phyloP scores from a whole-genome alignment of 2,329 filamentous ascomycete species.

The Fusarium clavum region DNA sequence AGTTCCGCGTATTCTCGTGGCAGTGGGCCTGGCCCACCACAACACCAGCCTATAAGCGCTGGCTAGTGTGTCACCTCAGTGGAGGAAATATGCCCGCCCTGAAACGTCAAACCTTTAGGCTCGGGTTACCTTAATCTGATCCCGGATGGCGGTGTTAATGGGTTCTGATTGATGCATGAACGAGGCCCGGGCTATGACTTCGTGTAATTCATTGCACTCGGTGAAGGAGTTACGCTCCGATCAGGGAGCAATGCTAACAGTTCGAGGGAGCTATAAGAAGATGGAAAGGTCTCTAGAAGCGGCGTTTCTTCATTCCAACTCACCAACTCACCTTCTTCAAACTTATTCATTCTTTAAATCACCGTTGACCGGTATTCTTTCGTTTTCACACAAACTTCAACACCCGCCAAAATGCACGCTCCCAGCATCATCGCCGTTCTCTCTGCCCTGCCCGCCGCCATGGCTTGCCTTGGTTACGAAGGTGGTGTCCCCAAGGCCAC shows the following conservation, averaged over 20 bases:
- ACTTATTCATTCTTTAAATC: not conserved
- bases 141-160: not conserved
- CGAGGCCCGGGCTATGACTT: not conserved
- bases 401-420: not conserved
- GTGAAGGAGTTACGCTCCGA: not conserved
- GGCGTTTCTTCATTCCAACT: not conserved
- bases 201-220: too few species aligned
- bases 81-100: slow-evolving; percentile 6
- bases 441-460: slow-evolving; percentile 46
- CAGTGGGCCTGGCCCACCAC: not conserved
- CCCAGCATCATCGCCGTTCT: slow-evolving; percentile 34
- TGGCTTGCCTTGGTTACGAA: slow-evolving; percentile 45
- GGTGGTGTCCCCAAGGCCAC: slow-evolving; percentile 49
- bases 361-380: slow-evolving; percentile 1
- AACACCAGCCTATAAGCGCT: not conserved
- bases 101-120: not conserved
- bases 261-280: not conserved
- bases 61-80: slow-evolving; percentile 11
- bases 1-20: not conserved
- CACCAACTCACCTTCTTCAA: not conserved
- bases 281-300: not conserved
- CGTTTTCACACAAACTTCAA: not conserved
- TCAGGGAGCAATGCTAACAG: not conserved
- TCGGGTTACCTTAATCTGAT: not conserved
- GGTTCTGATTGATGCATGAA: not conserved